Evolutionary conservation across 306 rosid genomes (phyloP), one percentile per base, ranked within the genome.

Genomic region (Glycine soja): DNA sequence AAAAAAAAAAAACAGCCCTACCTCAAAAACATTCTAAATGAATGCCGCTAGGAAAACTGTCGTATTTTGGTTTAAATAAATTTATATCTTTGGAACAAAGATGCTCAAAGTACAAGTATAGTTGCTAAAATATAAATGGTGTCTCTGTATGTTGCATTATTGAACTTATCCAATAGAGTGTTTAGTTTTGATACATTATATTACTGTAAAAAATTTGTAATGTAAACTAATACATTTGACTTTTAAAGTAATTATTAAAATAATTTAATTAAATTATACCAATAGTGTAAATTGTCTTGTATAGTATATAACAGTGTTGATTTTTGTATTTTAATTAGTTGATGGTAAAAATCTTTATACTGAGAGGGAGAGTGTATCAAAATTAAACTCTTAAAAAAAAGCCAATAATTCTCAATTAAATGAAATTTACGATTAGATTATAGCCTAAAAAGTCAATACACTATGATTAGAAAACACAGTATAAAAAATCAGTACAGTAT

Each of bases 81-180:
- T 8, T 3, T 15, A 48, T 12, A 24, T 47, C 45, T 47, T 69
- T 24, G 43, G 19, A 70, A 12, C 11, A 19, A 47, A 18, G 54
- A 70, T 70, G 56, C 42, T 48, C 75, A 70, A 18, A 46, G 10
- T 47, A 46, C 40, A 45, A 69, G 10, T 69, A 2, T 69, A 43
- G 10, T 70, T 48, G 58, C 1, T 11, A 70, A 70, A 48, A 46
- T 70, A 18, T 48, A 47, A 19, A 13, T 24, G 19, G 7, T 47
- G 54, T 47, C n/a, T 18, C 72, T 19, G 42, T 19, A 5, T 24
- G 12, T 5, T 70, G 18, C 5, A 67, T 32, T 43, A 42, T 8
- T 19, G 18, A 70, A 70, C 58, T 19, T 12, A 47, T 70, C 57
- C 15, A 43, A 68, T 4, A 9, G 66, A 24, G 30, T 59, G n/a